Base-by-base conservation (phyloP, 805 yeast species). In the Spathaspora passalidarum region DNA sequence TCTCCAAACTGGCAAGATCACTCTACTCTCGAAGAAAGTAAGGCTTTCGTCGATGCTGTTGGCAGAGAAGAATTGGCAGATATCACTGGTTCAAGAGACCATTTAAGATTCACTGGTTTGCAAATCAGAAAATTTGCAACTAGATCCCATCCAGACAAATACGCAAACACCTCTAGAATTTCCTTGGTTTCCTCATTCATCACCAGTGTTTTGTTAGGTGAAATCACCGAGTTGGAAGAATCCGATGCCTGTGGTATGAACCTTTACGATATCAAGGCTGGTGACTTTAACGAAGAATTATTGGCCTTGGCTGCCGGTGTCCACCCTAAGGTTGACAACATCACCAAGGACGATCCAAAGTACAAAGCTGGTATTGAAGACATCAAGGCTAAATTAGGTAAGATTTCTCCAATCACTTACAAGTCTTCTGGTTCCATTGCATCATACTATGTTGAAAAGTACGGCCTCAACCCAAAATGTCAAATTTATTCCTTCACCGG, bases 1-100 rank as follows among this genome's bases (percentile, higher is more conserved):
- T 84, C 95, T 4, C 96, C 97, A 7, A 90, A 91, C 60, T 90
- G 97, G 97, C 97, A 90, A 64, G 97, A 90, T 59, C 96, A 88
- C 59, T 84, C 94, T 19, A 90, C 97, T 0, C 84, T 80, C 3
- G 65, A 72, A 17, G 96, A 90, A 60, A 73, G 87, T 46, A 58
- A 68, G 22, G 73, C 62, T 26, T 83, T 88, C 55, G 94, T 88
- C 56, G 60, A 61, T 1, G 69, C 69, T 1, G 77, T 77, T 9
- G 90, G 87, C 7, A 60, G 66, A 5, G 94, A 91, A 22, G 55
- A 66, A 5, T 66, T 90, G 57, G 90, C 95, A 6, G 56, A 69
- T 32, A 63, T 84, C 19, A 85, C 96, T 0, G 97, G 97, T 1
- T 86, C 96, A 2, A 79, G 84, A 55, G 96, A 96, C 2, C 96